Evolutionary conservation across 768 basidiomycete species (phyloP).

Genomic region (Suillus paluster): DNA sequence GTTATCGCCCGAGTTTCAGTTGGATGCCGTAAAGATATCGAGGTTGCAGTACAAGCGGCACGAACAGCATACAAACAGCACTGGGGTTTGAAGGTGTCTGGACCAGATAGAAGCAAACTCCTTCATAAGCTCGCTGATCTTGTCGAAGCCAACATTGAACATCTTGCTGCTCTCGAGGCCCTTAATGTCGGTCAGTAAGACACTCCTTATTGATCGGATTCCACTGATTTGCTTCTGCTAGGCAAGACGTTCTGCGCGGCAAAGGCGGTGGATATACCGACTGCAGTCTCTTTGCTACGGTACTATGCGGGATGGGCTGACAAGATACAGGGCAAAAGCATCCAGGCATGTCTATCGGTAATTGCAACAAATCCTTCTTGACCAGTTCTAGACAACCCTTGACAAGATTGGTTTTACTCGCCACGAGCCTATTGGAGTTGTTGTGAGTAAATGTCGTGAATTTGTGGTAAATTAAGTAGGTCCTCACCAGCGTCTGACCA

Average conservation of each 20-base stretch:
- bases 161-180: slow-evolving; percentile 75
- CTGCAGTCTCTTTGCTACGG: slow-evolving; percentile 54
- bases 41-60: slow-evolving; percentile 72
- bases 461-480: slow-evolving; percentile 53
- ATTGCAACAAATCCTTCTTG: neutral
- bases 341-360: slow-evolving; percentile 46
- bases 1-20: slow-evolving; percentile 59
- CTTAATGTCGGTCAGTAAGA: slow-evolving; percentile 63
- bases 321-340: slow-evolving; percentile 77
- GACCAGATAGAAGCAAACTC: slow-evolving; percentile 54
- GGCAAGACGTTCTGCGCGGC: slow-evolving; percentile 61
- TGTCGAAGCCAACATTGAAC: slow-evolving; percentile 63
- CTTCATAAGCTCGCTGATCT: slow-evolving; percentile 67
- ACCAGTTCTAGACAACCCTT: slow-evolving; percentile 32
- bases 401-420: slow-evolving; percentile 53
- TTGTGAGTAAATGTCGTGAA: slow-evolving; percentile 54
- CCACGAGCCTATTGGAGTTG: slow-evolving; percentile 65
- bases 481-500: slow-evolving; percentile 12
- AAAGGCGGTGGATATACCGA: slow-evolving; percentile 51
- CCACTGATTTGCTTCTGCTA: slow-evolving; percentile 20
- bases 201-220: slow-evolving; percentile 5
- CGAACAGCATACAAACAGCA: slow-evolving; percentile 59
- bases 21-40: slow-evolving; percentile 72
- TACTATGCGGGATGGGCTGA: slow-evolving; percentile 95
- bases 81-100: slow-evolving; percentile 71